Evolutionary conservation across 1,284 basidiomycete species (phyloP), one percentile per base, ranked within the genome.

Genomic region (Phellinidium pouzarii): DNA sequence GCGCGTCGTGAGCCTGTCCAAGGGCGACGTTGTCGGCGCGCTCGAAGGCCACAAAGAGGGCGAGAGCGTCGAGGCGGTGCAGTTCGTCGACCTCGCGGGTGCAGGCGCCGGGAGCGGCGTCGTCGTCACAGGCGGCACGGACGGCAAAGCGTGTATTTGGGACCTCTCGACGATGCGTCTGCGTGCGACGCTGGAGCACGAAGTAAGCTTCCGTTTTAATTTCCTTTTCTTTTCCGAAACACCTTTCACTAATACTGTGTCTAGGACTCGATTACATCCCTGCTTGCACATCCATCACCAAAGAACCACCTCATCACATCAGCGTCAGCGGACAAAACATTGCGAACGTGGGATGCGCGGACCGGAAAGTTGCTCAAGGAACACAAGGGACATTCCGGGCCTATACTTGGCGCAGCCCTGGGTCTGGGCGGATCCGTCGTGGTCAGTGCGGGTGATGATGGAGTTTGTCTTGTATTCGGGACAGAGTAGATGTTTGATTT

Each of bases 91-190:
- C 61, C 70, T 95, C 46, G 68, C 84, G 23, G 79, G 80, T 38
- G 76, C 68, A 9, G 75, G 65, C 44, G 72, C 66, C 42, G 55
- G 55, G 3, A 73, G 75, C 54, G 79, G 86, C 27, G 79, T 91
- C 12, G 87, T 87, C 25, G 82, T 94, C 1, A 94, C 90, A 1
- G 94, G 89, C 6, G 93, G 82, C 1, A 98, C 94, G 7, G 96
- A 99, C 65, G 94, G 94, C 0, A 94, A 91, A 66, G 87, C 86
- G 23, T 91, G 89, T 63, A 84, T 97, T 41, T 98, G 94, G 93
- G 95, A 99, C 69, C 75, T 95, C 37, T 78, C 78, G 44, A 92
- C 91, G 11, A 89, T 88, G 74, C 78, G 87, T 55, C 67, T 93
- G 45, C 79, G 94, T 53, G 78, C 84, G 20, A 91, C 89, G 26